These are phyloP conservation scores for Candida endomychidarum DNA, from an alignment of 805 yeast genomes.

Conservation along the genomic window DNA sequence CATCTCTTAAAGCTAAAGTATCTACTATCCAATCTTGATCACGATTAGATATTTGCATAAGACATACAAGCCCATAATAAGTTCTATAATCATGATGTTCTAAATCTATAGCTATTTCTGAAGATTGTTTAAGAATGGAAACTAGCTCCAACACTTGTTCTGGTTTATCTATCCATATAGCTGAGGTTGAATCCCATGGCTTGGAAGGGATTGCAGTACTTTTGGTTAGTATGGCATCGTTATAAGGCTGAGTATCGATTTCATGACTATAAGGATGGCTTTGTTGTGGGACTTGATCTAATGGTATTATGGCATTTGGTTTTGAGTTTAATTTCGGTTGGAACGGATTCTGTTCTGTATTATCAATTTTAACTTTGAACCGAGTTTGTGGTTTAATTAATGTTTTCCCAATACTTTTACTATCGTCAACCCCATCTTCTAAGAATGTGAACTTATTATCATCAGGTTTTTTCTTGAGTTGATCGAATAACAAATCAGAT, in stretches of 20 bases:
- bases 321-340: slow-evolving; percentile 68
- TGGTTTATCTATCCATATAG: slow-evolving; percentile 70
- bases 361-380: slow-evolving; percentile 63
- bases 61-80: slow-evolving; percentile 84
- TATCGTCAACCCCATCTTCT: slow-evolving; percentile 40
- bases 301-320: slow-evolving; percentile 64
- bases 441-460: slow-evolving; percentile 42
- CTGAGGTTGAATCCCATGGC: slow-evolving; percentile 64
- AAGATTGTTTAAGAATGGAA: slow-evolving; percentile 44
- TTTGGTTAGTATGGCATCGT: slow-evolving; percentile 47
- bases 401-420: slow-evolving; percentile 22
- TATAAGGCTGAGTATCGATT: slow-evolving; percentile 69
- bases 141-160: slow-evolving; percentile 57
- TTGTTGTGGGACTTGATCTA: slow-evolving; percentile 62
- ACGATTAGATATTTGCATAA: slow-evolving; percentile 88
- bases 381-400: slow-evolving; percentile 67
- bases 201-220: slow-evolving; percentile 49
- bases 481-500: slow-evolving; percentile 68
- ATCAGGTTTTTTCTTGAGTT: slow-evolving; percentile 20
- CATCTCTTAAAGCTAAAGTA: slow-evolving; percentile 75
- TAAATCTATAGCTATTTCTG: slow-evolving; percentile 86
- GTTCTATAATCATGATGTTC: slow-evolving; percentile 95
- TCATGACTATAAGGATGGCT: slow-evolving; percentile 81
- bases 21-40: slow-evolving; percentile 86
- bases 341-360: slow-evolving; percentile 70